Evolutionary conservation across 352 stramenopile species (phyloP).

Genomic region (Halophytophthora batemanensis): DNA sequence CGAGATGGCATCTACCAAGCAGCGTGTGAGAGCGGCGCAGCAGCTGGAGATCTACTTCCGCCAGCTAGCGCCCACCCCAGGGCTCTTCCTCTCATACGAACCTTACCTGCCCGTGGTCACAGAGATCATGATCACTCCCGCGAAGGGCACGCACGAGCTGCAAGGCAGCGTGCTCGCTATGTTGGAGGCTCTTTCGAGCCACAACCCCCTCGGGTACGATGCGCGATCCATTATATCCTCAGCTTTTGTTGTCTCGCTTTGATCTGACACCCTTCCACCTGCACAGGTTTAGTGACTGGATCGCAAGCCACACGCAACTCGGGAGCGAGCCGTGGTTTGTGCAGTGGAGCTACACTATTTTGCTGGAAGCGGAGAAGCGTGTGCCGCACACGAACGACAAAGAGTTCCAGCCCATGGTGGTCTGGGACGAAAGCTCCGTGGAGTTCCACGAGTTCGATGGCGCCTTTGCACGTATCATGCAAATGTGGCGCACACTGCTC

Average conservation of each 20-base stretch:
- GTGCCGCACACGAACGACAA: constrained; percentile 20
- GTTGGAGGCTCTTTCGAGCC: constrained; percentile 35
- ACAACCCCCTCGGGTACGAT: constrained; percentile 35
- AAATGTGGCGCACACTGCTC: constrained; percentile 49
- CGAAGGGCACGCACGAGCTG: constrained; percentile 31
- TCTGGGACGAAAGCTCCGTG: constrained; percentile 32
- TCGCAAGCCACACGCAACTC: constrained; percentile 30
- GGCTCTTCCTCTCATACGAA: constrained; percentile 43
- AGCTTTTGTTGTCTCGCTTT: not conserved
- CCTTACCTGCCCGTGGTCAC: constrained; percentile 43
- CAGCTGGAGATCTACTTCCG: constrained; percentile 40
- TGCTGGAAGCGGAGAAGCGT: constrained; percentile 33
- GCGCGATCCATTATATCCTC: not conserved
- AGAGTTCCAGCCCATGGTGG: not conserved
- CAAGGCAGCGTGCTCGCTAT: constrained; percentile 35
- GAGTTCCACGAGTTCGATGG: constrained; percentile 54
- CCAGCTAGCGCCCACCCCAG: constrained; percentile 17
- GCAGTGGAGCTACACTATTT: constrained; percentile 43
- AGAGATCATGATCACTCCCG: constrained; percentile 27
- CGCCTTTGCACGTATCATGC: constrained; percentile 28
- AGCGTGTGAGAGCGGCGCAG: constrained; percentile 41
- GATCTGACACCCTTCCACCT: not conserved
- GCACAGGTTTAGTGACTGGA: constrained; percentile 46
- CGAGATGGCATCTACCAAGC: constrained; percentile 32
- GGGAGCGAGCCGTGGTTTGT: constrained; percentile 48